Conservation (phyloP, 495 filamentous ascomycete genomes). For the Hypoxylon subgilvum region DNA sequence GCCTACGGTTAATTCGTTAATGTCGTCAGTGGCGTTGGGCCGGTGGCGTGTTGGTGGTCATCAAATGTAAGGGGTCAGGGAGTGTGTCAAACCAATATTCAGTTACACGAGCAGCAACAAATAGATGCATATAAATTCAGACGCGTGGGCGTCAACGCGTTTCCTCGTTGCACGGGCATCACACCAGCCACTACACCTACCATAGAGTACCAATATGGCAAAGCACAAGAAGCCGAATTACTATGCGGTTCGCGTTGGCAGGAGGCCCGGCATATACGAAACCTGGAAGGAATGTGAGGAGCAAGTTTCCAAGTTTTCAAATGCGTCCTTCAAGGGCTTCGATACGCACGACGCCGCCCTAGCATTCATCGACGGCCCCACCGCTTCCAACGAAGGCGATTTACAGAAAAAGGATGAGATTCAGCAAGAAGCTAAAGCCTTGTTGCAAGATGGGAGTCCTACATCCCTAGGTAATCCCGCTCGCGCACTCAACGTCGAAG, state of each 20-base stretch:
- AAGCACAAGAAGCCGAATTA: conserved; percentile 18
- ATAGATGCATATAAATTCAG: neutral
- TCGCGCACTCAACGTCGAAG: neutral
- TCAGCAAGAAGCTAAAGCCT: neutral
- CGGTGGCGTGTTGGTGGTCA: no score
- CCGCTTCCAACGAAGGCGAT: neutral
- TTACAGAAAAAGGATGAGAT: neutral
- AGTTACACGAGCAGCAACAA: no score
- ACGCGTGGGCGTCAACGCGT: conserved; percentile 17
- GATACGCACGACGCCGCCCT: conserved; percentile 23
- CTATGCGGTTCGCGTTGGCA: conserved; percentile 33
- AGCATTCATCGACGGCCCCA: conserved; percentile 19
- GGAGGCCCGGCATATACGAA: conserved; percentile 27
- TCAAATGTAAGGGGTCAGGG: no score
- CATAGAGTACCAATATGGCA: conserved; percentile 14
- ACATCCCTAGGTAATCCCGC: neutral
- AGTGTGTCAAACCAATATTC: no score
- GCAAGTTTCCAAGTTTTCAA: conserved; percentile 22
- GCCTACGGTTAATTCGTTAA: no score
- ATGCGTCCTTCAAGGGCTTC: conserved; percentile 24
- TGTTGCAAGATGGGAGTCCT: neutral
- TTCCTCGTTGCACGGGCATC: no score
- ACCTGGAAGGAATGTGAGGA: conserved; percentile 27
- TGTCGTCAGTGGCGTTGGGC: no score
- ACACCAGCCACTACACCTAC: neutral